Base-by-base conservation (phyloP, 371 early-diverging fungal genomes). In the Mortierella sp. region DNA sequence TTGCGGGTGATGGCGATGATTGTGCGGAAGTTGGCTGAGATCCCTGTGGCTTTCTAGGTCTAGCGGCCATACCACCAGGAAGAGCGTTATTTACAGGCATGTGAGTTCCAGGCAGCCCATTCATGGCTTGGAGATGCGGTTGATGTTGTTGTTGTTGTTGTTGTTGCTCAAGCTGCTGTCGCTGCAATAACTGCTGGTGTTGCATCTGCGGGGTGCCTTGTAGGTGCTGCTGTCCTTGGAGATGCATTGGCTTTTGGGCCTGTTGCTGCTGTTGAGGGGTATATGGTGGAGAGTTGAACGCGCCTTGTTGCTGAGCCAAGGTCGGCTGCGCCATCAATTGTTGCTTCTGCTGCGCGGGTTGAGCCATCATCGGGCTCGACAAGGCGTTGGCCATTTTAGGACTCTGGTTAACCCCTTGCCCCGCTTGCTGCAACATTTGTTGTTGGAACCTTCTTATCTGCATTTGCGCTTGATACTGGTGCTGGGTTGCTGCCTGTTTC, bases 201-300 rank as follows among this genome's bases (percentile, higher is more conserved):
- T 77, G 78, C 68, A 77, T 74, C 9, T 71, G 85, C 16, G 75
- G 80, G 1, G 75, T 72, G 28, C 80, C 75, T 51, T 83, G 83
- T 22, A 78, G 45, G n/a, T 72, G 72, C 24, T 72, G 66, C 22
- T 81, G 78, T 26, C 77, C 83, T 30, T 84, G 81, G 10, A 84
- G 83, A 43, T 84, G 76, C 71, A 69, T 66, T 39, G 66, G 72
- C 35, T 73, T 73, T 30, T 77, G 76, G 26, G 70, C 60, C 28
- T 74, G 77, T n/a, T 75, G 81, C 24, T 79, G 78, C 66, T 73
- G 43, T 43, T 43, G 81, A 20, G 60, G 75, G 64, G 68, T 75
- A 71, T 71, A 73, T 18, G 69, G 61, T 43, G 72, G 59, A 14
- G 78, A 62, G 39, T 64, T 66, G 32, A 75, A 64, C n/a, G 72